These are phyloP conservation scores for Solanum sitiens DNA, from an alignment of 257 asterid genomes.

Conservation along the genomic window DNA sequence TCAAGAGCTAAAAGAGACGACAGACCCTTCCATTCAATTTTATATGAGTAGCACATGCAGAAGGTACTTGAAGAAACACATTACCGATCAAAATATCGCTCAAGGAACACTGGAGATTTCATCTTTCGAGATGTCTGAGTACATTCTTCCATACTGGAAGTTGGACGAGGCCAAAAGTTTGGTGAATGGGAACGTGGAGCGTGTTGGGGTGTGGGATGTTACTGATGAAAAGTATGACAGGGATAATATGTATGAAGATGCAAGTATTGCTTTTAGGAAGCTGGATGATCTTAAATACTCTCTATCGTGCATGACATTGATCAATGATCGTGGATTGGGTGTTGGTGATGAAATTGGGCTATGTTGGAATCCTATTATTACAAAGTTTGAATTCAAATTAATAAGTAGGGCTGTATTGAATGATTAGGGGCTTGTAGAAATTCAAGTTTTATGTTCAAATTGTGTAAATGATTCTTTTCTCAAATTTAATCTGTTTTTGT, in stretches of 20 bases:
- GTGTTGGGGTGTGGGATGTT: constrained; percentile 41
- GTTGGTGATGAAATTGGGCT: constrained; percentile 32
- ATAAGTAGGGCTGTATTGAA: no score
- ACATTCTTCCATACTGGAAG: constrained; percentile 43
- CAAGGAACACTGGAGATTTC: constrained; percentile 18
- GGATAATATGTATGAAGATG: constrained; percentile 9
- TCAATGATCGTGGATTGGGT: constrained; percentile 13
- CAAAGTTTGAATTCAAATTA: no score
- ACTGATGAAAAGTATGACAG: neutral
- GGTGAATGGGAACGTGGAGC: constrained; percentile 16
- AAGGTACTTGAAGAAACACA: constrained; percentile 24
- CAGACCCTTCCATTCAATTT: constrained; percentile 22
- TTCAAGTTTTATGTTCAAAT: neutral
- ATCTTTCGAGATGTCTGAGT: constrained; percentile 22
- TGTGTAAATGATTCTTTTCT: no score
- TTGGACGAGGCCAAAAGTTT: constrained; percentile 23
- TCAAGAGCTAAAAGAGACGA: constrained; percentile 1
- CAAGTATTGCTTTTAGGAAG: constrained; percentile 19
- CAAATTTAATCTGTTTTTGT: no score
- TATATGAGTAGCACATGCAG: constrained; percentile 7
- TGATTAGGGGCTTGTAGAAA: no score
- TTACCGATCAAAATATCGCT: constrained; percentile 15
- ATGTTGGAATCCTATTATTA: constrained; percentile 12
- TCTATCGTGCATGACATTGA: constrained; percentile 10
- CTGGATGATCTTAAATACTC: constrained; percentile 11